Conservation (phyloP, 2,329 filamentous ascomycete genomes). For the Colletotrichum phormii region DNA sequence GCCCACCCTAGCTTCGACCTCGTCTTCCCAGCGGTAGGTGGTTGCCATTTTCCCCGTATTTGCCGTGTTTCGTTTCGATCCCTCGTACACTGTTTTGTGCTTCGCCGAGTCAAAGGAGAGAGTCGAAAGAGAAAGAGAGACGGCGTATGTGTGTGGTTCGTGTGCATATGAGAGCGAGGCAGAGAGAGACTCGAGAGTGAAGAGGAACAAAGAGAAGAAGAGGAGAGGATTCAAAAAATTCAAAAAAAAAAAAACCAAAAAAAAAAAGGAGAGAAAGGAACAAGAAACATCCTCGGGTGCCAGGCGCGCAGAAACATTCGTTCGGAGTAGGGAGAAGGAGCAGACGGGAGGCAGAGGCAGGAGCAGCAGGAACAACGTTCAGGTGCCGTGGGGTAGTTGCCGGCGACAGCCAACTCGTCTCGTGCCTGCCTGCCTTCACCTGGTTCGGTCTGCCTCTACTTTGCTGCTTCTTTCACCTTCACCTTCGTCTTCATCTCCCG, state of each 20-base stretch:
- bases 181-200: not conserved
- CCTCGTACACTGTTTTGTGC: conserved; percentile 8
- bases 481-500: conserved; percentile 35
- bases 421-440: conserved; percentile 2
- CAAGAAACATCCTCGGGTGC: not conserved
- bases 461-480: not conserved
- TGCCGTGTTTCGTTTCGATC: conserved; percentile 3
- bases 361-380: not conserved
- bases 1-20: conserved; percentile 31
- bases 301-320: not conserved
- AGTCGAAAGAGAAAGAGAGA: not conserved
- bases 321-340: too few species aligned
- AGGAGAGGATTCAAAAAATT: not conserved
- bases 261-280: not conserved
- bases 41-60: not conserved
- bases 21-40: conserved; percentile 38
- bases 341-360: not conserved
- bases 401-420: conserved; percentile 1
- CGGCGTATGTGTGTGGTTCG: not conserved
- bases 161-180: not conserved
- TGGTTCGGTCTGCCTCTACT: not conserved
- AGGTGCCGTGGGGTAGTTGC: conserved; percentile 4
- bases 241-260: too few species aligned
- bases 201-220: not conserved
- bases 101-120: not conserved